Base-by-base conservation (phyloP, 352 stramenopile species). In the Elongisporangium prolatum region DNA sequence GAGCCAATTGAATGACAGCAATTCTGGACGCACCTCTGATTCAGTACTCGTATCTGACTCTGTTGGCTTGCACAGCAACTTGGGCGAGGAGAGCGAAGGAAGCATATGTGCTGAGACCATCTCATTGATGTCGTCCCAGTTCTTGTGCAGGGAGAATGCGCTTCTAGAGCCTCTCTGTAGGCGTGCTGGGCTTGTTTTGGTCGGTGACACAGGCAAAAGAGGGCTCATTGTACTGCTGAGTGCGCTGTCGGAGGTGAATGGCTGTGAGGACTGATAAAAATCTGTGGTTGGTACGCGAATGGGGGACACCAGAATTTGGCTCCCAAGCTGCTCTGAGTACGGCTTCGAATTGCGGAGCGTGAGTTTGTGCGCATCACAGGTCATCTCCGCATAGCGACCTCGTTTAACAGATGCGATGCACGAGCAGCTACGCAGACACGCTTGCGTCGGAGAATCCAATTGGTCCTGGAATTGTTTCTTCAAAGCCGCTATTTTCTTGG, bases 321-420 rank as follows among this genome's bases (percentile, higher is more conserved):
- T 57, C 3, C 72, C 73, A 24, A 82, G 62, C 13, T 68, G 59
- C n/a, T 73, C 65, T 7, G 74, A 54, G 25, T 86, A 61, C 0
- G 71, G 66, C 48, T 75, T 68, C 8, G 80, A 89, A 24, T 86
- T 72, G 7, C 77, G 69, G 20, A 89, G 60, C 21, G 75, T 84
- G 20, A 88, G 69, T 22, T 77, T 85, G 61, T 89, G 80, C n/a
- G 77, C 80, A 20, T 70, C 63, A 24, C 77, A 89, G 18, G 67
- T 67, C 4, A 48, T 25, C 28, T 89, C 75, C 7, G 63, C 65
- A 59, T 88, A 88, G 11, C 66, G 69, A 1, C 77, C 73, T 56
- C 59, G 66, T 58, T 84, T 88, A n/a, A 79, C 66, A 7, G 62
- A 51, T 52, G 57, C 28, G 47, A 80, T 60, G 22, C 80, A 88